These are phyloP conservation scores for Trifolium fragiferum DNA, from an alignment of 306 rosid genomes.

Conservation along the genomic window DNA sequence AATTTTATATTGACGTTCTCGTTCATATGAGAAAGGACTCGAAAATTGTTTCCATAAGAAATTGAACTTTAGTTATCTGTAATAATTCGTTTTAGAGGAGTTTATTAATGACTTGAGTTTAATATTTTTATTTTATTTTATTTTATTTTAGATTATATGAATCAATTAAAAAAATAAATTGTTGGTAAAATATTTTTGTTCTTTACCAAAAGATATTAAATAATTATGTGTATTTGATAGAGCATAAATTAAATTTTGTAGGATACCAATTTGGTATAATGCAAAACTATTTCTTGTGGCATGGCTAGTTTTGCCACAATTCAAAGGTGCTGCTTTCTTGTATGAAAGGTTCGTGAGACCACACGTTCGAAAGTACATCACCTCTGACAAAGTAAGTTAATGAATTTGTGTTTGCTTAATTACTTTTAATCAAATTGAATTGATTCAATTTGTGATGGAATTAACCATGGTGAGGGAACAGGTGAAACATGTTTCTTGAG, in stretches of 20 bases:
- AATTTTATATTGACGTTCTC: no score
- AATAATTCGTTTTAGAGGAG: no score
- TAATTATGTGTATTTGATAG: background rate
- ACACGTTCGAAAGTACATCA: constrained; percentile 56
- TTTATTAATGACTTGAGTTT: no score
- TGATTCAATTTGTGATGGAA: background rate
- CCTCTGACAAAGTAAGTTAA: constrained; percentile 56
- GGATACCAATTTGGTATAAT: constrained; percentile 83
- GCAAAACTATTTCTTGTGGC: constrained; percentile 74
- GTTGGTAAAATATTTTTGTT: background rate
- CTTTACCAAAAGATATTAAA: background rate
- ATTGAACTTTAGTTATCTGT: no score
- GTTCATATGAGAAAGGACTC: no score
- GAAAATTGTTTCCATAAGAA: no score
- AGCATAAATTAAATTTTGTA: constrained; percentile 32
- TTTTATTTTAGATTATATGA: background rate
- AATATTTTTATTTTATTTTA: no score
- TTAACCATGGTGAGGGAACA: background rate
- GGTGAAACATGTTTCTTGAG: constrained; percentile 48
- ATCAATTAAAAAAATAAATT: background rate
- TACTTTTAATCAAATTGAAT: background rate
- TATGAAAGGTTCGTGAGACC: constrained; percentile 72
- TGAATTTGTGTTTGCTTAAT: background rate
- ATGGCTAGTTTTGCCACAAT: constrained; percentile 89
- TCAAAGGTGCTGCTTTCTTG: constrained; percentile 89